These are phyloP conservation scores for Trichoderma sp. DNA, from an alignment of 2,329 filamentous ascomycete genomes.

Conservation along the genomic window DNA sequence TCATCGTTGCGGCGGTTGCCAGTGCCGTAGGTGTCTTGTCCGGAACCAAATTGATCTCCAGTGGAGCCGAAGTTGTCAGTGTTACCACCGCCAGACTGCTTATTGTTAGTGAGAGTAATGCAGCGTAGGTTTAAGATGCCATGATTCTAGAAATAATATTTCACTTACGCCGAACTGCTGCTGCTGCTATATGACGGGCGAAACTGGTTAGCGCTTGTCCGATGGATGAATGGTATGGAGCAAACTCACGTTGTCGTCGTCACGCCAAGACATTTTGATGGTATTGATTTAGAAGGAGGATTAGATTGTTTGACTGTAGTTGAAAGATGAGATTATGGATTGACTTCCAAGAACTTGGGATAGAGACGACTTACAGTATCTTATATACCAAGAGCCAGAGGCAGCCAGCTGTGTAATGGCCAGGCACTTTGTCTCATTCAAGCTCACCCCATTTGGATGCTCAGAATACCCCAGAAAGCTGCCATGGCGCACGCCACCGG, in stretches of 20 bases:
- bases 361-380: neutral
- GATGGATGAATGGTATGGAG: neutral
- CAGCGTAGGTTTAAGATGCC: neutral
- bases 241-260: conserved; percentile 43
- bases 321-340: neutral
- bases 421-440: neutral
- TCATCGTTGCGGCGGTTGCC: conserved; percentile 17
- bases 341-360: neutral
- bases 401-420: neutral
- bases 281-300: neutral
- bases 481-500: conserved; percentile 23
- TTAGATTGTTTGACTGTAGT: neutral
- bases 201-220: neutral
- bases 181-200: neutral
- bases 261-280: conserved; percentile 53
- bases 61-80: conserved; percentile 21
- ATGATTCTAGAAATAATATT: neutral
- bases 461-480: conserved; percentile 6
- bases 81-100: conserved; percentile 31
- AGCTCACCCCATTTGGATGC: neutral
- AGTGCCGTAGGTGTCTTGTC: conserved; percentile 34
- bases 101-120: neutral
- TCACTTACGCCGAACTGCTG: conserved; percentile 27
- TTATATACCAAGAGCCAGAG: conserved; percentile 10
- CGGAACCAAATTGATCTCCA: conserved; percentile 3